phyloP scores from a whole-genome alignment of 2,329 filamentous ascomycete species.

The Aspergillus quadrilineatus region DNA sequence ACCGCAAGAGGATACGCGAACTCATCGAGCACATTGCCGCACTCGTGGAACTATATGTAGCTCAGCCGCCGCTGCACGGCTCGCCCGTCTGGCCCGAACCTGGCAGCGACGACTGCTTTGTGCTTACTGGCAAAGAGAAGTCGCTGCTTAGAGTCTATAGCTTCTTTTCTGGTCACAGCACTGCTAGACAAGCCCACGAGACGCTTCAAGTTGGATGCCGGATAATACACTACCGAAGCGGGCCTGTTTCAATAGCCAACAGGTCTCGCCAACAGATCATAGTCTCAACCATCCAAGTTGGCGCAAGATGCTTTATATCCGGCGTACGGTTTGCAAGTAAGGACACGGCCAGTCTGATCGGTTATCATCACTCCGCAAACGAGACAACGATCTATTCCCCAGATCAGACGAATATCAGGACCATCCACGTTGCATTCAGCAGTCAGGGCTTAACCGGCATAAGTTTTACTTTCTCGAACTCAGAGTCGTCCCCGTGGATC shows the following conservation, averaged over 20 bases:
- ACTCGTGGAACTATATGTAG: constrained; percentile 10
- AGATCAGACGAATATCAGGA: background rate
- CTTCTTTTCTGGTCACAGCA: too few relatives aligned
- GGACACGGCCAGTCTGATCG: background rate
- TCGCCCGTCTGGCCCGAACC: background rate
- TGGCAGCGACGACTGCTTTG: background rate
- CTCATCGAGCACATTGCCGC: constrained; percentile 17
- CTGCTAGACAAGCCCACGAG: too few relatives aligned
- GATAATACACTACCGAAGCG: too few relatives aligned
- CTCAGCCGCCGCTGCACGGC: background rate
- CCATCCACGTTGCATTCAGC: constrained; percentile 9
- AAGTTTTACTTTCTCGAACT: constrained; percentile 4
- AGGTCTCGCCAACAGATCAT: too few relatives aligned
- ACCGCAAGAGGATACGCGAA: constrained; percentile 13
- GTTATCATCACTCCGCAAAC: constrained; percentile 2
- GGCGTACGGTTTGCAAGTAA: too few relatives aligned
- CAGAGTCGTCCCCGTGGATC: constrained; percentile 8
- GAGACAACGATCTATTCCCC: background rate
- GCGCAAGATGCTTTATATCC: too few relatives aligned
- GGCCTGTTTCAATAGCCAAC: too few relatives aligned
- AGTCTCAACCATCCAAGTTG: too few relatives aligned
- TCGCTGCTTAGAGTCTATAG: background rate
- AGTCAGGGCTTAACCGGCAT: constrained; percentile 11
- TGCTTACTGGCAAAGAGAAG: background rate
- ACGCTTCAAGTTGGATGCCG: too few relatives aligned